Percentiles rank a stretch among this genome's conserved stretches.
These are phyloP conservation scores for Neolentinus lepideus DNA, from an alignment of 1,284 basidiomycete genomes.

Conservation along the genomic window DNA sequence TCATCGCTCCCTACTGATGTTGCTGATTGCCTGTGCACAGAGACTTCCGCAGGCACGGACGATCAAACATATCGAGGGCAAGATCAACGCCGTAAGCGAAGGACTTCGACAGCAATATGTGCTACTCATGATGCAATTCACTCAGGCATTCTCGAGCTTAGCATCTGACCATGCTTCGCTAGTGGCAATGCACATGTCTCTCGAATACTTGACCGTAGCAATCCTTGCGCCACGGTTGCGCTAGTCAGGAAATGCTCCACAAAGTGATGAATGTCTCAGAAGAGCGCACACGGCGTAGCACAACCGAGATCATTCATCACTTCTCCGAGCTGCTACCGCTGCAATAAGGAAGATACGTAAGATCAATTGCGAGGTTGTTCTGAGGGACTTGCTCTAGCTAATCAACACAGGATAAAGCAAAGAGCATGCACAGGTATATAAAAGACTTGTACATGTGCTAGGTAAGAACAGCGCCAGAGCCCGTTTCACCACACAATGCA, in stretches of 20 bases:
- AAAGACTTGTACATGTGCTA: background rate
- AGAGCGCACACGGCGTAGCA: background rate
- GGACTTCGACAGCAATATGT: too few relatives aligned
- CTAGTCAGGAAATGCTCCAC: background rate
- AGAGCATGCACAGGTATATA: background rate
- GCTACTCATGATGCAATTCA: too few relatives aligned
- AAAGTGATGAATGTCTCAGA: background rate
- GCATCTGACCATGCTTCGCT: too few relatives aligned
- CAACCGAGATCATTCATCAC: background rate
- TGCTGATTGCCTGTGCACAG: too few relatives aligned
- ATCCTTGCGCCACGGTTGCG: background rate
- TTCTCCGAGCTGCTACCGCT: background rate
- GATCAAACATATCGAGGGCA: too few relatives aligned
- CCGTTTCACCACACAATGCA: background rate
- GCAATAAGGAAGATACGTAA: background rate
- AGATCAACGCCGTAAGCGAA: too few relatives aligned
- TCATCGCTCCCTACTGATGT: too few relatives aligned
- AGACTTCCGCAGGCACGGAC: too few relatives aligned
- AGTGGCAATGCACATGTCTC: background rate
- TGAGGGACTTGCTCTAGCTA: background rate
- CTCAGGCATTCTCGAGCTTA: too few relatives aligned
- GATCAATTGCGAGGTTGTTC: background rate
- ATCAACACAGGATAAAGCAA: background rate
- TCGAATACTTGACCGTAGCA: background rate
- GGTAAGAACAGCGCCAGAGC: background rate